Evolutionary conservation across 768 basidiomycete species (phyloP).

Genomic region (Naematelia aurantialba): DNA sequence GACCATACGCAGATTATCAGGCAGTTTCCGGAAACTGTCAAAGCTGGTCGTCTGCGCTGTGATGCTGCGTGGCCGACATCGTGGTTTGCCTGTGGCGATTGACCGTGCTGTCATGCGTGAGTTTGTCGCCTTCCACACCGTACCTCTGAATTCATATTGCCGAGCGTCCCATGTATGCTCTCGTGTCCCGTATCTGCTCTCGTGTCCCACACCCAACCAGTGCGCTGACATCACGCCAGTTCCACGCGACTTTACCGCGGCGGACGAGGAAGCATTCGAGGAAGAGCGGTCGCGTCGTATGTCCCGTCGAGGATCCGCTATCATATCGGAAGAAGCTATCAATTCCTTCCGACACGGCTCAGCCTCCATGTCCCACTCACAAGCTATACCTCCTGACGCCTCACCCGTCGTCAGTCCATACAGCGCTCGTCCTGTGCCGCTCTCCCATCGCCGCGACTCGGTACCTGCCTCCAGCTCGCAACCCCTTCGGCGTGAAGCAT

Average conservation of each 20-base stretch:
- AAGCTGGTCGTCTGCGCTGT: conserved; percentile 82
- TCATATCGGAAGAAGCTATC: conserved; percentile 17
- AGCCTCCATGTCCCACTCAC: neutral
- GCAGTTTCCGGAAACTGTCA: conserved; percentile 71
- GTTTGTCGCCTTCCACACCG: conserved; percentile 2
- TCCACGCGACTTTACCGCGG: conserved; percentile 46
- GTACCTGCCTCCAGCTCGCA: neutral
- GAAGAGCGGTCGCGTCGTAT: conserved; percentile 40
- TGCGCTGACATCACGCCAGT: no score
- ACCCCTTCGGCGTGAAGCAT: neutral
- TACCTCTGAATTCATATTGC: neutral
- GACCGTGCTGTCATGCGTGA: conserved; percentile 50
- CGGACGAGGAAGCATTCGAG: conserved; percentile 46
- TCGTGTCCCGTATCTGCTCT: no score
- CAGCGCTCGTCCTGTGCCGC: neutral
- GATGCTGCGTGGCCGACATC: conserved; percentile 91
- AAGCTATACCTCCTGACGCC: neutral
- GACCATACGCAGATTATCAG: conserved; percentile 61
- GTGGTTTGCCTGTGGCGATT: conserved; percentile 56
- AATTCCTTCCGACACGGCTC: conserved; percentile 11
- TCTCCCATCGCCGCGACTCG: neutral
- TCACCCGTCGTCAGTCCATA: no score
- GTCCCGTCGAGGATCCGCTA: conserved; percentile 25
- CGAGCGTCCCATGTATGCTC: no score
- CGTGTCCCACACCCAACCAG: no score